A percentile compares a stretch with the other conserved stretches of the same genome.
phyloP scores from a whole-genome alignment of 73 alveolate species.

The Vitrella brassicaformis region DNA sequence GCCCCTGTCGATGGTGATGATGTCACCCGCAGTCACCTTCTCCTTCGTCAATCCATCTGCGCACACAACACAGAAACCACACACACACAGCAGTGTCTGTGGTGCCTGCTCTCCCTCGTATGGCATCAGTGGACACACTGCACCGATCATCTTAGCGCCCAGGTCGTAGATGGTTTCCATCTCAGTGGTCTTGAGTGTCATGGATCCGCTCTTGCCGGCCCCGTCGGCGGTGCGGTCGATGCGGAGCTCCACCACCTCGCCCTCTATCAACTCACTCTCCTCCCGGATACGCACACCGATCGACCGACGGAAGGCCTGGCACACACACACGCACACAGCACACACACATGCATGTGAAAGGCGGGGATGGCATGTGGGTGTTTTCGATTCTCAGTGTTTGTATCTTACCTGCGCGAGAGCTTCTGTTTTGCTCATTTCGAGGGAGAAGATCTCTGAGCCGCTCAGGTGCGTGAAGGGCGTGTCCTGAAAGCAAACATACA shows the following conservation, averaged over 20 bases:
- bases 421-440: constrained; percentile 95
- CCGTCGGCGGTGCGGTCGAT: constrained; percentile 81
- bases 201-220: constrained; percentile 57
- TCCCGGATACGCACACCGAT: constrained; percentile 96
- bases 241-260: constrained; percentile 96
- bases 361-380: neutral
- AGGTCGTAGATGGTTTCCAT: constrained; percentile 91
- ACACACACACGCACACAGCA: no score
- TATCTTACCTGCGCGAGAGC: constrained; percentile 64
- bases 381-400: neutral
- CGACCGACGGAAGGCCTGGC: constrained; percentile 89
- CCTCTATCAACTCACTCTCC: constrained; percentile 96
- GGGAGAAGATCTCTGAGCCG: constrained; percentile 94
- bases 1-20: constrained; percentile 90
- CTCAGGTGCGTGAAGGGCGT: constrained; percentile 92
- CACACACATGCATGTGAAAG: no score
- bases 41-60: constrained; percentile 48
- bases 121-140: no score
- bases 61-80: neutral
- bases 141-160: constrained; percentile 82
- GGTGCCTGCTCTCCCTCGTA: no score
- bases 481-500: constrained; percentile 2
- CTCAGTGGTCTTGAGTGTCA: constrained; percentile 92
- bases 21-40: constrained; percentile 92
- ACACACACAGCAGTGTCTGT: no score